Evolutionary conservation across 192 early-diverging fungal genomes (phyloP).

Genomic region (Thamnidium elegans): DNA sequence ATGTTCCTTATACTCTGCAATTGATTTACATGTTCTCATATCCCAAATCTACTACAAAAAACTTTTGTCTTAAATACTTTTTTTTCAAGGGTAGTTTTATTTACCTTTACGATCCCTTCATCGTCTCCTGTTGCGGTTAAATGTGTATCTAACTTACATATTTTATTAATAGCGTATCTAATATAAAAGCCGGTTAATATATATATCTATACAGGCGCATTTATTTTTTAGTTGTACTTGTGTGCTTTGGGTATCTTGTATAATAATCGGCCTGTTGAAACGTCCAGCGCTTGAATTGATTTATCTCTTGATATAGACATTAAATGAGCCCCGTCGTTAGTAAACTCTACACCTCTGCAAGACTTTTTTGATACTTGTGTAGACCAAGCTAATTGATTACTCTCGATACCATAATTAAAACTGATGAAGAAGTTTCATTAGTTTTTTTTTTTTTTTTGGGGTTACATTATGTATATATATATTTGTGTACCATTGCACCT

Average conservation of each 20-base stretch:
- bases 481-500: constrained; percentile 60
- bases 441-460: too few species aligned
- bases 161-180: constrained; percentile 72
- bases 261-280: constrained; percentile 68
- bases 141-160: constrained; percentile 66
- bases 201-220: not conserved
- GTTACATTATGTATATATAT: too few species aligned
- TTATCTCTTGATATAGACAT: constrained; percentile 75
- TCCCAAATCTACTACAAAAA: constrained; percentile 90
- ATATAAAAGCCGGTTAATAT: not conserved
- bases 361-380: constrained; percentile 77
- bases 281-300: constrained; percentile 76
- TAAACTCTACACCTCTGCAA: constrained; percentile 83
- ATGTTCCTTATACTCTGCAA: constrained; percentile 78
- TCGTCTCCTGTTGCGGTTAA: constrained; percentile 93
- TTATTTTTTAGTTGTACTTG: constrained; percentile 51
- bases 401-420: constrained; percentile 18
- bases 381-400: constrained; percentile 48
- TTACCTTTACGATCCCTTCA: constrained; percentile 78
- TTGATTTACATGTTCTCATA: constrained; percentile 66
- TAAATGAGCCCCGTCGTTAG: constrained; percentile 56
- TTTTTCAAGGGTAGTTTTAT: not conserved
- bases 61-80: constrained; percentile 6
- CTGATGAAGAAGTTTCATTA: not conserved
- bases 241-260: constrained; percentile 79